phyloP scores from a whole-genome alignment of 495 filamentous ascomycete genomes.

The Penicillium pulvis region DNA sequence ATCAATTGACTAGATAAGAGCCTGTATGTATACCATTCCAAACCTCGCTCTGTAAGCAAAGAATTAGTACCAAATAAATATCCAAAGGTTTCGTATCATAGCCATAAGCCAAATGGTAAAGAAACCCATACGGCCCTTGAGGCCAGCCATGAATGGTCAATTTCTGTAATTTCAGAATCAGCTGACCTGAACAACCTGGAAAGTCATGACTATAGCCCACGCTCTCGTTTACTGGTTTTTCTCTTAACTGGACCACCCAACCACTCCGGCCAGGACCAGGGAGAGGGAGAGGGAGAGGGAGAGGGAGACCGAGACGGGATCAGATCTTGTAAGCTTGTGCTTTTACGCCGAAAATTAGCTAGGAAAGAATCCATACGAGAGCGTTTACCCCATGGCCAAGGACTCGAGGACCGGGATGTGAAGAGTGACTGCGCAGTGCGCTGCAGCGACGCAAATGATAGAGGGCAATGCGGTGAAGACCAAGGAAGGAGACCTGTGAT shows the following conservation, averaged over 20 bases:
- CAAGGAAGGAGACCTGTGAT: conserved; percentile 6
- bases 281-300: conserved; percentile 16
- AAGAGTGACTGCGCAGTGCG: conserved; percentile 16
- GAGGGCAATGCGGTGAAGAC: conserved; percentile 6
- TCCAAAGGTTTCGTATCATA: not conserved
- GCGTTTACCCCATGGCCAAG: conserved; percentile 32
- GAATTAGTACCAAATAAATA: not conserved
- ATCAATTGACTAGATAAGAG: not conserved
- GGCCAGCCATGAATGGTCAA: not conserved
- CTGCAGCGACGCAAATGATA: conserved; percentile 14
- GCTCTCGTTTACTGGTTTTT: conserved; percentile 11
- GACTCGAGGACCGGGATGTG: conserved; percentile 12
- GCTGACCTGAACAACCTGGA: not conserved
- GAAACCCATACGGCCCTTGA: not conserved
- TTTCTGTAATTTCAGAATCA: not conserved
- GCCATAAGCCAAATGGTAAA: not conserved
- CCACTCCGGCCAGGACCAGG: conserved; percentile 20
- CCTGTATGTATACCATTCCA: not conserved
- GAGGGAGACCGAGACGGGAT: conserved; percentile 18
- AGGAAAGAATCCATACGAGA: conserved; percentile 13
- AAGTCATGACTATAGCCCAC: conserved; percentile 32
- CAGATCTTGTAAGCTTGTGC: conserved; percentile 9
- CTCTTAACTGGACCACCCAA: conserved; percentile 14
- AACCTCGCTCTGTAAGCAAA: not conserved
- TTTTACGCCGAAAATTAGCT: conserved; percentile 11